These are phyloP conservation scores for Sarocladiaceae sp. DNA, from an alignment of 2,329 filamentous ascomycete genomes.

Conservation along the genomic window DNA sequence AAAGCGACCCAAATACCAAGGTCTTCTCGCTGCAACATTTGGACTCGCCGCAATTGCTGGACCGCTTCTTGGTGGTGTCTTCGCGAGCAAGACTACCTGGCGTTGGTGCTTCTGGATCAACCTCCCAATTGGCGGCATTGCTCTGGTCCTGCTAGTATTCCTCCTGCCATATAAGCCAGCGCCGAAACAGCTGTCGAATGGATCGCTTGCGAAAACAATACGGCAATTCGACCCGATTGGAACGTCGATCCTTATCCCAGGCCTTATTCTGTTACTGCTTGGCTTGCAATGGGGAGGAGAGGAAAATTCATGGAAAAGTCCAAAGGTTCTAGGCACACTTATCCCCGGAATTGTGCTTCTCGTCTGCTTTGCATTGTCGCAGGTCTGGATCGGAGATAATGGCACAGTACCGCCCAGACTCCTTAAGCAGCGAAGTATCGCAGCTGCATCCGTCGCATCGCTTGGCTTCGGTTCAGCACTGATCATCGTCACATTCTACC, in stretches of 20 bases:
- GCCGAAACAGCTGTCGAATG: background rate
- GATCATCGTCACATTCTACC: conserved; percentile 31
- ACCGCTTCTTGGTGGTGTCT: conserved; percentile 14
- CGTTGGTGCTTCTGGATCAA: conserved; percentile 26
- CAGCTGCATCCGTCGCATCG: conserved; percentile 26
- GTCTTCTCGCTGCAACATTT: conserved; percentile 31
- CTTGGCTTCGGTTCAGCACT: conserved; percentile 23
- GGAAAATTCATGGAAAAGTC: conserved; percentile 44
- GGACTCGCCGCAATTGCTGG: conserved; percentile 26
- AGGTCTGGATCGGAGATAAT: conserved; percentile 16
- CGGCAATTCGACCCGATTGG: conserved; percentile 20
- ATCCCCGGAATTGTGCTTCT: conserved; percentile 16
- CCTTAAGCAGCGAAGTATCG: conserved; percentile 35
- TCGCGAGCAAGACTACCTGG: conserved; percentile 18
- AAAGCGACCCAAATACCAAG: conserved; percentile 30
- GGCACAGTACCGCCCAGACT: conserved; percentile 38
- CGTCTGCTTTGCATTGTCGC: background rate
- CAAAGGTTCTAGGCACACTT: conserved; percentile 46
- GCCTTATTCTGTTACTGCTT: conserved; percentile 33
- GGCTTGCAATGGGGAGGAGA: conserved; percentile 44
- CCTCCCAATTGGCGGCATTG: conserved; percentile 20
- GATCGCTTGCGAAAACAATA: background rate
- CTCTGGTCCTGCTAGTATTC: conserved; percentile 22
- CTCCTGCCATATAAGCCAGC: conserved; percentile 8
- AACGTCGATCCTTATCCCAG: conserved; percentile 12